Evolutionary conservation across 306 rosid genomes (phyloP), one percentile per base, ranked within the genome.

Genomic region (Medicago lupulina): DNA sequence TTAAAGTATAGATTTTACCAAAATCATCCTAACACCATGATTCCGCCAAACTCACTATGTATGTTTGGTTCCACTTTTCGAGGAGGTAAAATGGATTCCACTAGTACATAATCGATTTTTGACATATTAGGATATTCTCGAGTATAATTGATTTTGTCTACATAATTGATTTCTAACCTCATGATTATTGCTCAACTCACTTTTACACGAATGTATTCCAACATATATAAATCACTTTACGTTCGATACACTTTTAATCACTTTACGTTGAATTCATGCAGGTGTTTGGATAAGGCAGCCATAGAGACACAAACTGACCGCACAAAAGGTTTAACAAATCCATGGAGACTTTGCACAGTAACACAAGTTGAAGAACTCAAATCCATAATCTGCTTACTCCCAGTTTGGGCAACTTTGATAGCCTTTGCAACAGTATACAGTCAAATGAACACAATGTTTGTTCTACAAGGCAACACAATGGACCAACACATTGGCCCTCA

Each of bases 361-460:
- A 93, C 93, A 54, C 91, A 93, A 87, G 96, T 93, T 0, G 89
- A 93, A 75, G 98, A 93, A 80, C 88, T 93, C 44, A 93, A 93
- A 70, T 78, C 90, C n/a, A 41, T 93, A 16, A 71, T 91, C 55
- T 64, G 76, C 17, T 46, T 91, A 73, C 89, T 91, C 64, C 97
- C 98, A 13, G 76, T 93, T n/a, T 91, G 97, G 98, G 97, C 97
- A 41, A 16, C 91, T 11, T 79, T 92, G 34, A 93, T 93, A 1
- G 88, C 88, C 46, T 87, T 89, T 79, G 55, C 98, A 49, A 79
- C 93, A 0, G 98, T 91, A 7, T 93, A 88, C 82, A 73, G 93
- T 39, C 98, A 93, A 82, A 89, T 89, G 97, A 81, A 64, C 89
- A 93, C 97, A 60, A 88, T 93, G 98, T 93, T 93, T 66, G 92